phyloP scores from a whole-genome alignment of 2,329 filamentous ascomycete species.

The Trichoderma sp. region DNA sequence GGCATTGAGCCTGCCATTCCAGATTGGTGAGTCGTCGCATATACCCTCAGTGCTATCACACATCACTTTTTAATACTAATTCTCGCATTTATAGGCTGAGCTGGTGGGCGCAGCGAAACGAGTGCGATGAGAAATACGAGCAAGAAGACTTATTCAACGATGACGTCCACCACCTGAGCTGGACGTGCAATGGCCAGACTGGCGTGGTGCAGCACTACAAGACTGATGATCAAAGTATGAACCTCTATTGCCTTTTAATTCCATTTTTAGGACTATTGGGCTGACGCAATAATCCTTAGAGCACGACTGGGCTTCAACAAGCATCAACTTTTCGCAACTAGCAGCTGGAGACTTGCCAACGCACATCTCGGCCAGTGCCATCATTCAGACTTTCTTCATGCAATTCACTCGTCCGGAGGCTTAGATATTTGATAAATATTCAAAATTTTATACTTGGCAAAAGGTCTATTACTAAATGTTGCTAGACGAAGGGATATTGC shows the following conservation, averaged over 20 bases:
- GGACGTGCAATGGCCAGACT: constrained; percentile 45
- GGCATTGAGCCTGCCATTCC: constrained; percentile 47
- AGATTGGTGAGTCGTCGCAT: constrained; percentile 35
- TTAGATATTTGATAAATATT: background rate
- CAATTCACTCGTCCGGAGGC: constrained; percentile 35
- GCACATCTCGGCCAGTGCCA: constrained; percentile 48
- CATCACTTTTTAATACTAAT: background rate
- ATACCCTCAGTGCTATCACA: background rate
- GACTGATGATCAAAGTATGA: constrained; percentile 45
- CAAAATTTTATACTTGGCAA: background rate
- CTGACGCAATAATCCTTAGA: constrained; percentile 31
- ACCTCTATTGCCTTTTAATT: too few species aligned
- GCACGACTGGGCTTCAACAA: constrained; percentile 52
- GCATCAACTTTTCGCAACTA: constrained; percentile 50
- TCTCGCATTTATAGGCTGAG: constrained; percentile 38
- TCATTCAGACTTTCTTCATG: constrained; percentile 52
- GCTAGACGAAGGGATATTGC: background rate
- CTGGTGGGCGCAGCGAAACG: constrained; percentile 48
- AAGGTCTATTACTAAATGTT: background rate
- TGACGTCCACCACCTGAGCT: constrained; percentile 49
- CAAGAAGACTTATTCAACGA: constrained; percentile 43
- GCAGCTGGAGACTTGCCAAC: constrained; percentile 46
- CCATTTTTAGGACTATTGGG: background rate
- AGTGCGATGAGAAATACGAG: constrained; percentile 40
- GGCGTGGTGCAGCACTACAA: constrained; percentile 51